Conservation (phyloP, 208 protist genomes). For the Zelonia costaricensis region DNA sequence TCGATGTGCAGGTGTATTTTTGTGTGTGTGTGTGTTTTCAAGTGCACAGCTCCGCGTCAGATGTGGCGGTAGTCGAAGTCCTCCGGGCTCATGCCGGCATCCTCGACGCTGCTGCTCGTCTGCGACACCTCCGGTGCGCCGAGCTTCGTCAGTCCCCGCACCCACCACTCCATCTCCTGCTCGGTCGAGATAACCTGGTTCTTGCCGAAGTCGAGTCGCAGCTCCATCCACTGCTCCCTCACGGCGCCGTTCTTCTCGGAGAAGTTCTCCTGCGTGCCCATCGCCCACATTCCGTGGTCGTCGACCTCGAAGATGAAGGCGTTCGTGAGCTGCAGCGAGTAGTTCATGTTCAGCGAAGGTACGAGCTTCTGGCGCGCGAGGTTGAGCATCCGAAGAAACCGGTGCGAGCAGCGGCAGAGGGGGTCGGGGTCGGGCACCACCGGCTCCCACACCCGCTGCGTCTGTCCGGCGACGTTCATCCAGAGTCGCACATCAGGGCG, state of each 20-base stretch:
- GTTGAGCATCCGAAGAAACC: conserved; percentile 87
- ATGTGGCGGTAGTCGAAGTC: conserved; percentile 88
- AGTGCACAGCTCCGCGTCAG: conserved; percentile 17
- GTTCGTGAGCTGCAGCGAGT: conserved; percentile 84
- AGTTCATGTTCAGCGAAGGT: conserved; percentile 90
- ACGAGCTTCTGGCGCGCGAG: conserved; percentile 83
- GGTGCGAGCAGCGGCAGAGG: conserved; percentile 69
- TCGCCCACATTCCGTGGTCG: conserved; percentile 75
- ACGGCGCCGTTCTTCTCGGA: conserved; percentile 46
- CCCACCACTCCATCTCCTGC: conserved; percentile 93
- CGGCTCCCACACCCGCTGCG: conserved; percentile 84
- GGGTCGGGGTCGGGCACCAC: conserved; percentile 64
- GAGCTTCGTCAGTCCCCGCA: conserved; percentile 79
- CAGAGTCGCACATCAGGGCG: conserved; percentile 76
- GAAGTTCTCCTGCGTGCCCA: conserved; percentile 87
- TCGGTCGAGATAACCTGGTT: conserved; percentile 77
- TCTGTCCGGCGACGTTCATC: conserved; percentile 65
- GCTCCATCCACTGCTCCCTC: conserved; percentile 81
- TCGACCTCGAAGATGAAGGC: conserved; percentile 87
- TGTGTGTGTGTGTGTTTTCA: background rate
- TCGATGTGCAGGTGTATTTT: background rate
- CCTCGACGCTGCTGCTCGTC: conserved; percentile 79
- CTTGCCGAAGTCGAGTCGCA: conserved; percentile 85
- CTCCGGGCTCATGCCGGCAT: conserved; percentile 75
- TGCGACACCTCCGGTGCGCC: conserved; percentile 83